These are phyloP conservation scores for Mortierella sp. DNA, from an alignment of 371 early-diverging fungal genomes.

Conservation along the genomic window DNA sequence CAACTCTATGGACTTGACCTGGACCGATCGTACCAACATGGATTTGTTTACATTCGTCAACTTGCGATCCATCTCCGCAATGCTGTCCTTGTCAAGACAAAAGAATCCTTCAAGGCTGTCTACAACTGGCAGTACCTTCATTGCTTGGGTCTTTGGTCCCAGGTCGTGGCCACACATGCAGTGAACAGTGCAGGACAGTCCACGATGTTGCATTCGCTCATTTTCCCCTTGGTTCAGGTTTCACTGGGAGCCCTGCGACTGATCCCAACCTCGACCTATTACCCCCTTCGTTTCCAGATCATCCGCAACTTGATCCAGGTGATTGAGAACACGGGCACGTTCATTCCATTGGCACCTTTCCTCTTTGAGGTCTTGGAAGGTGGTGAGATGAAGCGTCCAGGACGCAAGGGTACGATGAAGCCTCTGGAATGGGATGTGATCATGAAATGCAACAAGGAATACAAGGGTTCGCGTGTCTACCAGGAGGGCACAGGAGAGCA, in stretches of 20 bases:
- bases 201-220: constrained; percentile 76
- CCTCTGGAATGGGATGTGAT: constrained; percentile 81
- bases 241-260: constrained; percentile 84
- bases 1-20: constrained; percentile 85
- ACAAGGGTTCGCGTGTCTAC: constrained; percentile 84
- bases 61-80: constrained; percentile 89
- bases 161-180: constrained; percentile 72
- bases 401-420: constrained; percentile 78
- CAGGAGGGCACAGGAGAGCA: constrained; percentile 84
- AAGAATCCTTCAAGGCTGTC: constrained; percentile 85
- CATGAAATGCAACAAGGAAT: constrained; percentile 82
- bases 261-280: constrained; percentile 88
- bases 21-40: constrained; percentile 87
- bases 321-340: constrained; percentile 75
- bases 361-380: constrained; percentile 79
- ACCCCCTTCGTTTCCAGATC: constrained; percentile 92
- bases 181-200: constrained; percentile 58
- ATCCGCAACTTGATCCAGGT: constrained; percentile 76
- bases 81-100: constrained; percentile 82
- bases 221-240: constrained; percentile 93
- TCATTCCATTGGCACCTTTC: constrained; percentile 86
- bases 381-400: constrained; percentile 63
- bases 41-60: constrained; percentile 92
- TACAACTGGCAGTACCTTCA: constrained; percentile 97
- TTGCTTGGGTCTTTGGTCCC: constrained; percentile 89